phyloP scores from a whole-genome alignment of 2,329 filamentous ascomycete genomes.

The Onygenales sp. region DNA sequence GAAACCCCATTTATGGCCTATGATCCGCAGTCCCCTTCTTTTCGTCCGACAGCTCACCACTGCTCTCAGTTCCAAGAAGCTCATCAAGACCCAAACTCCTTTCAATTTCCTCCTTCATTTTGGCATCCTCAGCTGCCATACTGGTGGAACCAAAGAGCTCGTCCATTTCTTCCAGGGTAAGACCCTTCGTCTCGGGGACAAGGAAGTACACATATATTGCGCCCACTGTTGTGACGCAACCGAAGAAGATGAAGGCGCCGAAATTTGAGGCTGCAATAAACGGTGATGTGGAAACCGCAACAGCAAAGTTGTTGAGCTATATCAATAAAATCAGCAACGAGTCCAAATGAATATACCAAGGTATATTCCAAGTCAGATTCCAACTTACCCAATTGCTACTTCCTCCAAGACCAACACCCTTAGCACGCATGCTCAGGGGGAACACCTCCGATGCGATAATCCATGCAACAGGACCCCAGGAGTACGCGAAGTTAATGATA shows the following conservation, averaged over 20 bases:
- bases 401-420: conserved; percentile 32
- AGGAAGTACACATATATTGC: conserved; percentile 27
- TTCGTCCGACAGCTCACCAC: not conserved
- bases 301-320: conserved; percentile 50
- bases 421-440: conserved; percentile 59
- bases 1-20: no score
- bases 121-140: conserved; percentile 2
- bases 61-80: not conserved
- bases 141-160: conserved; percentile 6
- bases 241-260: conserved; percentile 55
- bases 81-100: not conserved
- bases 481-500: conserved; percentile 65
- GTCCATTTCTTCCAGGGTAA: conserved; percentile 45
- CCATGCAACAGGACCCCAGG: conserved; percentile 63
- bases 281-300: conserved; percentile 60
- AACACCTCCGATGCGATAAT: conserved; percentile 66
- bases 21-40: no score
- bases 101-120: not conserved
- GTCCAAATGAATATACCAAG: conserved; percentile 7
- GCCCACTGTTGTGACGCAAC: conserved; percentile 37
- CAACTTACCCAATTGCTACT: conserved; percentile 22
- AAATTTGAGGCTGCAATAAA: conserved; percentile 64
- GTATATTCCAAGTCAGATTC: not conserved
- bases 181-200: conserved; percentile 46
- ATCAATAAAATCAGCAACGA: not conserved